phyloP scores from a whole-genome alignment of 192 early-diverging fungal species.

The Gamsiella multidivaricata region DNA sequence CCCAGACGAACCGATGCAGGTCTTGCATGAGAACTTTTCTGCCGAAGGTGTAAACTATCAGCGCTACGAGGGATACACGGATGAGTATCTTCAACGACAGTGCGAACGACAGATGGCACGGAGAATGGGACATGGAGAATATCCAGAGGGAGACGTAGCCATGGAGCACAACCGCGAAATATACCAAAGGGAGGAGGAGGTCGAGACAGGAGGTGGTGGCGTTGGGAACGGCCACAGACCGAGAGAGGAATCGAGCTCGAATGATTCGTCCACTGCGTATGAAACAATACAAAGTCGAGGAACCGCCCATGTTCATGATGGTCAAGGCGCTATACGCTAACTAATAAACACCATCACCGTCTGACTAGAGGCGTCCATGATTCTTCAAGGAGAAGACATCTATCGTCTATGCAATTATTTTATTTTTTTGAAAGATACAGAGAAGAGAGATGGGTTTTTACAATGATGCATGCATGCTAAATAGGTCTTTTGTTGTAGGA shows the following conservation, averaged over 20 bases:
- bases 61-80: constrained; percentile 15
- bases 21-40: constrained; percentile 36
- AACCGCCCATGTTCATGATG: not conserved
- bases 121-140: constrained; percentile 4
- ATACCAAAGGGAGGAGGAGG: not conserved
- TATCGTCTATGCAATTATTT: constrained; percentile 1
- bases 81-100: constrained; percentile 29
- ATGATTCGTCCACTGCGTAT: not conserved
- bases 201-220: not conserved
- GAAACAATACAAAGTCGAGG: not conserved
- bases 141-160: constrained; percentile 1
- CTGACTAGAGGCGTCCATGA: too few relatives aligned
- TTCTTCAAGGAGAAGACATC: too few relatives aligned
- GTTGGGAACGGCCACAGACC: not conserved
- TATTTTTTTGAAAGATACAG: constrained; percentile 1
- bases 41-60: constrained; percentile 1
- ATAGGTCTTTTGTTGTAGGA: too few relatives aligned
- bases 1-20: constrained; percentile 26
- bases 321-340: not conserved
- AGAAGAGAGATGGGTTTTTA: not conserved
- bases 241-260: not conserved
- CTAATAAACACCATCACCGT: too few relatives aligned
- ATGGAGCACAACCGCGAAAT: not conserved
- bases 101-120: constrained; percentile 37
- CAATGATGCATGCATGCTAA: too few relatives aligned